Percentiles rank a stretch among this genome's conserved stretches.
Conservation (phyloP, 768 basidiomycete species). For the Trametes cingulata region DNA sequence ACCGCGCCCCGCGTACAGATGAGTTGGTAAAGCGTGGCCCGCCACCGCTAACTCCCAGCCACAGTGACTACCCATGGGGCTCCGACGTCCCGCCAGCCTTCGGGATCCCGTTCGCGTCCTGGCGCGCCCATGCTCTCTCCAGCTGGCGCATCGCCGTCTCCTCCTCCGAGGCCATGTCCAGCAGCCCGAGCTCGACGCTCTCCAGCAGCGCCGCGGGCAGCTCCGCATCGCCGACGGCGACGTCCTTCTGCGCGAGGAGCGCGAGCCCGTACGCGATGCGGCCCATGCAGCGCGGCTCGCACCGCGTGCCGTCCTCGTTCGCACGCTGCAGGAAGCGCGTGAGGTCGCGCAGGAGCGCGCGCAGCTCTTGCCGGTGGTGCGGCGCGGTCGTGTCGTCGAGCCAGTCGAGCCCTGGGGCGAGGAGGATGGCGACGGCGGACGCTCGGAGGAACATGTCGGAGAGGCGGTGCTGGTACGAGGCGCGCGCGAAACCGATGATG, state of each 20-base stretch:
- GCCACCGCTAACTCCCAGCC: too few species aligned
- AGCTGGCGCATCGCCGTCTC: too few species aligned
- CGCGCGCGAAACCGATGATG: neutral
- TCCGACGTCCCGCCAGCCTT: too few species aligned
- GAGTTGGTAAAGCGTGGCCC: too few species aligned
- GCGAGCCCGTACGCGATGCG: conserved; percentile 1
- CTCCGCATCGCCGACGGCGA: neutral
- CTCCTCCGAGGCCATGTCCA: neutral
- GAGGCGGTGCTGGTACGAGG: neutral
- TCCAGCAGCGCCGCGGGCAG: neutral
- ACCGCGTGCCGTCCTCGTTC: neutral
- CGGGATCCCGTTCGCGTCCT: too few species aligned
- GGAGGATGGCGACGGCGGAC: neutral
- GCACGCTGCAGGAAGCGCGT: neutral
- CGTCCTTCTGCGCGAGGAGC: neutral
- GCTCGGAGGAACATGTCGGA: conserved; percentile 7
- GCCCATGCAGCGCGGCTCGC: neutral
- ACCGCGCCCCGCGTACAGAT: too few species aligned
- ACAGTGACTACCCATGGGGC: too few species aligned
- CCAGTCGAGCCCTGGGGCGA: neutral
- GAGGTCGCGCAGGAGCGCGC: conserved; percentile 2
- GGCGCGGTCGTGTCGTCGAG: neutral
- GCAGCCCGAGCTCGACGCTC: conserved; percentile 5
- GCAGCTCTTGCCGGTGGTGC: neutral
- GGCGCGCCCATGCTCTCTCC: too few species aligned